Evolutionary conservation across 1,284 basidiomycete species (phyloP).

Genomic region (Phylloboletellus chloephorus): DNA sequence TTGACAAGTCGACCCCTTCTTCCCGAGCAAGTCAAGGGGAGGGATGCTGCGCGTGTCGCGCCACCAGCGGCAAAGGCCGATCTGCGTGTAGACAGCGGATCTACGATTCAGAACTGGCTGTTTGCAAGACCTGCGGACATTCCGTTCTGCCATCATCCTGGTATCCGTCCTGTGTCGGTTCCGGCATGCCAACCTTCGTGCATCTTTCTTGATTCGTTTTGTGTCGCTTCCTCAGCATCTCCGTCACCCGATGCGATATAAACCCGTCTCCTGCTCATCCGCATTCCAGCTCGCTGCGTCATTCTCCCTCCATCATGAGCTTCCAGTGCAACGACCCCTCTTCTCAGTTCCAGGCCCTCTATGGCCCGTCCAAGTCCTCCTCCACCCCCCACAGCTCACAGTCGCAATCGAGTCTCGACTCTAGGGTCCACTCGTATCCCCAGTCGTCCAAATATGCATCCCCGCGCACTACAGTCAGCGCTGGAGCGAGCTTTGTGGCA

Average conservation of each 20-base stretch:
- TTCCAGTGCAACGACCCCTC: slow-evolving; percentile 34
- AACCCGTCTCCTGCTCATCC: slow-evolving; percentile 8
- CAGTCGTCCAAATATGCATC: slow-evolving; percentile 35
- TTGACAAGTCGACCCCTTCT: no score
- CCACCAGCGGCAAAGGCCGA: no score
- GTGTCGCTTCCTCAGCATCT: slow-evolving; percentile 15
- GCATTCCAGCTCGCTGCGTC: slow-evolving; percentile 12
- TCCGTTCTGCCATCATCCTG: slow-evolving; percentile 20
- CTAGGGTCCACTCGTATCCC: slow-evolving; percentile 19
- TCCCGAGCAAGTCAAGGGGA: no score
- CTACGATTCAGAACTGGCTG: slow-evolving; percentile 10
- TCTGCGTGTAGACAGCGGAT: no score
- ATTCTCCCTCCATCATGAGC: slow-evolving; percentile 34
- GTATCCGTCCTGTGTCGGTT: slow-evolving; percentile 28
- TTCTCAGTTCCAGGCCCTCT: slow-evolving; percentile 28
- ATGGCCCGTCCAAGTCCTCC: slow-evolving; percentile 24
- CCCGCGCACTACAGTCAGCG: slow-evolving; percentile 39
- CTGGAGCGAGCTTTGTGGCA: slow-evolving; percentile 39
- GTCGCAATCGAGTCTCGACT: slow-evolving; percentile 20
- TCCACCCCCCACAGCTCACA: slow-evolving; percentile 19
- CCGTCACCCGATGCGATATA: slow-evolving; percentile 31
- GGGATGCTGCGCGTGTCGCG: no score
- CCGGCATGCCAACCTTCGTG: slow-evolving; percentile 20
- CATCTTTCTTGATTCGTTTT: slow-evolving; percentile 26
- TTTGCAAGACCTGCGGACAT: slow-evolving; percentile 13